Conservation (phyloP, 208 protist species). For the Phytomonas francai region DNA sequence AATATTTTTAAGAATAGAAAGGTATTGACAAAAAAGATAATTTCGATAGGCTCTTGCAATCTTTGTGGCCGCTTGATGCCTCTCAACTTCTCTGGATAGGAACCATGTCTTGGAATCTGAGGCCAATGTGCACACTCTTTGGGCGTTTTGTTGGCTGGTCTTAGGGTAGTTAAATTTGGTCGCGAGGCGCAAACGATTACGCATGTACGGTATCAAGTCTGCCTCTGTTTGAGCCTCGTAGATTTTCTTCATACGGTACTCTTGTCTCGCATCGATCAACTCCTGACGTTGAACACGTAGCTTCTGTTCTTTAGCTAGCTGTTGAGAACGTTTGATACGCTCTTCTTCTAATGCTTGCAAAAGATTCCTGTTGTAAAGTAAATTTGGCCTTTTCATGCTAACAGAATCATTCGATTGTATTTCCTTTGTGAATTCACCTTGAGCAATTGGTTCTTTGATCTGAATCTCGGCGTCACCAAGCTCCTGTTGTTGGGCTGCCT, state of each 20-base stretch:
- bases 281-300: constrained; percentile 14
- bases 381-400: too few relatives aligned
- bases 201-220: constrained; percentile 20
- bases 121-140: too few relatives aligned
- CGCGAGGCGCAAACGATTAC: not conserved
- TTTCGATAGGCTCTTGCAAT: too few relatives aligned
- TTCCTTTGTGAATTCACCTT: not conserved
- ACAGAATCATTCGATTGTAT: not conserved
- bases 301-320: constrained; percentile 16
- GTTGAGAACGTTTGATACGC: constrained; percentile 15
- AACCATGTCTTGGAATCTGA: too few relatives aligned
- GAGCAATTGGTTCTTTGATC: not conserved
- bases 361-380: constrained; percentile 10
- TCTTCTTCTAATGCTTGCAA: constrained; percentile 20
- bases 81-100: too few relatives aligned
- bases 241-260: constrained; percentile 27
- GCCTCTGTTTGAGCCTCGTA: constrained; percentile 17
- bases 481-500: not conserved
- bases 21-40: too few relatives aligned
- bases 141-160: too few relatives aligned
- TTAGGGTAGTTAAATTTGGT: too few relatives aligned
- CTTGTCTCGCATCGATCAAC: constrained; percentile 17
- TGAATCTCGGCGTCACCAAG: not conserved
- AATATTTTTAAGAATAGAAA: too few relatives aligned
- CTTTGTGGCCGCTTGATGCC: too few relatives aligned